Conservation (phyloP, 2,329 filamentous ascomycete genomes). For the Sporothrix euskadiensis region DNA sequence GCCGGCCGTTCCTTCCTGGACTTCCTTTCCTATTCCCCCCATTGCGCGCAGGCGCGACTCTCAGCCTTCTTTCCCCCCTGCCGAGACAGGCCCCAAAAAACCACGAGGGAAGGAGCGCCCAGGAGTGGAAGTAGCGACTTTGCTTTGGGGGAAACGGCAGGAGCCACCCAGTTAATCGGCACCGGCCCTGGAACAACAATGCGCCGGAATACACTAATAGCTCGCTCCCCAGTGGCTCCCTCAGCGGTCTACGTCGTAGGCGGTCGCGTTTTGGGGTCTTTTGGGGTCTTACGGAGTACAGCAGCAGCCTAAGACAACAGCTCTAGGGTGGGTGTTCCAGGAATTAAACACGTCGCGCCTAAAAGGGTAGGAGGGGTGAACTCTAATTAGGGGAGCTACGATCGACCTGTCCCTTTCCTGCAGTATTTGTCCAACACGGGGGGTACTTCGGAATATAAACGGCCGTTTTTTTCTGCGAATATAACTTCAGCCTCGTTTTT, state of each 20-base stretch:
- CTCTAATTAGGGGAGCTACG: not conserved
- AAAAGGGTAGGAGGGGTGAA: constrained; percentile 30
- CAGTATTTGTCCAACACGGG: not conserved
- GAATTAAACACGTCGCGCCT: constrained; percentile 28
- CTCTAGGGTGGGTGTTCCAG: not conserved
- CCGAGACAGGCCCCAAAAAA: constrained; percentile 2
- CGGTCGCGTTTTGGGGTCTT: not conserved
- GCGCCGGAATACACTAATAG: not conserved
- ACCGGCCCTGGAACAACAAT: constrained; percentile 26
- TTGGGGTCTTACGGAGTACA: not conserved
- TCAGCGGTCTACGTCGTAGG: not conserved
- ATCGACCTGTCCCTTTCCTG: not conserved
- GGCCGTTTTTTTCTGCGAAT: not conserved
- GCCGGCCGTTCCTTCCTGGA: not conserved
- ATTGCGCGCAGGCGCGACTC: not conserved
- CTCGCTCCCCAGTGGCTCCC: not conserved
- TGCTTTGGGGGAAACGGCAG: not conserved
- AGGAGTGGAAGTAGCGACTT: not conserved
- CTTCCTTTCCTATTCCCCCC: not conserved
- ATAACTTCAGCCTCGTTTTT: not conserved
- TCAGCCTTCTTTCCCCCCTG: constrained; percentile 23
- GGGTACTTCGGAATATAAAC: not conserved
- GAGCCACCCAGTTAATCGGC: not conserved
- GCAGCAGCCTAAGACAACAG: not conserved
- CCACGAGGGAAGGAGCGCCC: constrained; percentile 10